Percentiles rank a stretch among this genome's conserved stretches.
phyloP scores from a whole-genome alignment of 2,329 filamentous ascomycete genomes.

The Hyphodiscus sp. region DNA sequence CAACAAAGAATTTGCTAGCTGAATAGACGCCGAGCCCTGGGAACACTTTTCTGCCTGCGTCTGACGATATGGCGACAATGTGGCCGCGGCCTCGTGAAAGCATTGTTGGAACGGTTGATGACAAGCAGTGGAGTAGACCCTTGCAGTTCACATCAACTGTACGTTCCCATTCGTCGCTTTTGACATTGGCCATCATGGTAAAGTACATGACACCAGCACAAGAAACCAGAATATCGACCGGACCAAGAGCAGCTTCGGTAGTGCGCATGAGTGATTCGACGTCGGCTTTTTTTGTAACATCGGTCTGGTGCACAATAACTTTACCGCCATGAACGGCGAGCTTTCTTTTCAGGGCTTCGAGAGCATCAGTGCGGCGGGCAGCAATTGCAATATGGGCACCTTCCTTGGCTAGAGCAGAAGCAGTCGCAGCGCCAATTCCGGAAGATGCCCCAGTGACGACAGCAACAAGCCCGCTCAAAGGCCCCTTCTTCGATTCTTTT shows the following conservation, averaged over 20 bases:
- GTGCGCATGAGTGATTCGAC: constrained; percentile 59
- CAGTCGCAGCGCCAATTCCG: constrained; percentile 71
- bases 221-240: constrained; percentile 71
- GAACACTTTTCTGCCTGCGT: constrained; percentile 76
- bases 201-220: constrained; percentile 86
- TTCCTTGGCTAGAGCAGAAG: constrained; percentile 59
- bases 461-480: constrained; percentile 62
- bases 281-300: constrained; percentile 61
- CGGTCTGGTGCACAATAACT: constrained; percentile 62
- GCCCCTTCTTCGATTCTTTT: constrained; percentile 44
- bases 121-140: constrained; percentile 67
- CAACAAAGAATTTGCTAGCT: constrained; percentile 79
- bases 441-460: constrained; percentile 76
- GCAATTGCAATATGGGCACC: constrained; percentile 67
- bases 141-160: constrained; percentile 87
- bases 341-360: constrained; percentile 60
- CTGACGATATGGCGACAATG: constrained; percentile 75
- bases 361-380: constrained; percentile 61
- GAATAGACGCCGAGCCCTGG: constrained; percentile 77
- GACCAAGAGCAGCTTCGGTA: constrained; percentile 56
- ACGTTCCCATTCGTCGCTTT: constrained; percentile 70
- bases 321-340: constrained; percentile 53
- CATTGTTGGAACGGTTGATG: constrained; percentile 65
- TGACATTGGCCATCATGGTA: constrained; percentile 75
- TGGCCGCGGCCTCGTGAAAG: constrained; percentile 62